phyloP scores from a whole-genome alignment of 768 basidiomycete species.

The Cystobasidium tubakii region DNA sequence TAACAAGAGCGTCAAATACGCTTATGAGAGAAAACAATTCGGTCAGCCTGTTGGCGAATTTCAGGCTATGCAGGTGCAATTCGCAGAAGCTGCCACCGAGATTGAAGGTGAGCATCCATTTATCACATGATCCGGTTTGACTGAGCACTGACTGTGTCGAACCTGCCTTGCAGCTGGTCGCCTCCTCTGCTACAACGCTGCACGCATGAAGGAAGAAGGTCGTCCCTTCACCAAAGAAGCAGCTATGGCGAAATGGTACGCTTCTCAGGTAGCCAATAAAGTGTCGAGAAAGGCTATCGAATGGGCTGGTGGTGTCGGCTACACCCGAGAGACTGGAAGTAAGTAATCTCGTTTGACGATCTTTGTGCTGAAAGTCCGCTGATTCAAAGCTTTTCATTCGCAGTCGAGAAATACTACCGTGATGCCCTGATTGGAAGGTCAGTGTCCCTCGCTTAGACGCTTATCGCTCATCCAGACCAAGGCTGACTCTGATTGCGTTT shows the following conservation, averaged over 20 bases:
- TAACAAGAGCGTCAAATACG: constrained; percentile 88
- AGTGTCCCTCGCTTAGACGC: constrained; percentile 37
- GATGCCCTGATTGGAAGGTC: constrained; percentile 84
- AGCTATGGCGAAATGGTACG: constrained; percentile 95
- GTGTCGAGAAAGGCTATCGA: constrained; percentile 87
- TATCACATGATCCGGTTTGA: background rate
- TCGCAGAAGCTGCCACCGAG: constrained; percentile 80
- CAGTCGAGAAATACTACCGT: constrained; percentile 88
- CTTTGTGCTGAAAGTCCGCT: background rate
- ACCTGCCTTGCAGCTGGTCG: constrained; percentile 67
- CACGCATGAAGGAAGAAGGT: constrained; percentile 87
- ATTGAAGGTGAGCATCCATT: constrained; percentile 51
- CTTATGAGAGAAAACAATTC: constrained; percentile 89
- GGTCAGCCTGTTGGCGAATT: constrained; percentile 87
- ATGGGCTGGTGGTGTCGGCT: constrained; percentile 90
- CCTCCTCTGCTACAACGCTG: constrained; percentile 91
- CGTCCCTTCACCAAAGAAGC: constrained; percentile 81
- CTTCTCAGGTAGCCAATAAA: constrained; percentile 78
- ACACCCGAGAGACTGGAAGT: constrained; percentile 54
- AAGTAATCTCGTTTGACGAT: constrained; percentile 4
- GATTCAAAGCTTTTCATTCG: background rate
- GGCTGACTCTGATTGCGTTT: constrained; percentile 36
- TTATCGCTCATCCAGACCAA: too few species aligned
- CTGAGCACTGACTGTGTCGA: too few species aligned
- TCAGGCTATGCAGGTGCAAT: constrained; percentile 93